Percentiles rank a stretch among this genome's conserved stretches.
phyloP scores from a whole-genome alignment of 129 eudicot species.

The Flaveria robusta region DNA sequence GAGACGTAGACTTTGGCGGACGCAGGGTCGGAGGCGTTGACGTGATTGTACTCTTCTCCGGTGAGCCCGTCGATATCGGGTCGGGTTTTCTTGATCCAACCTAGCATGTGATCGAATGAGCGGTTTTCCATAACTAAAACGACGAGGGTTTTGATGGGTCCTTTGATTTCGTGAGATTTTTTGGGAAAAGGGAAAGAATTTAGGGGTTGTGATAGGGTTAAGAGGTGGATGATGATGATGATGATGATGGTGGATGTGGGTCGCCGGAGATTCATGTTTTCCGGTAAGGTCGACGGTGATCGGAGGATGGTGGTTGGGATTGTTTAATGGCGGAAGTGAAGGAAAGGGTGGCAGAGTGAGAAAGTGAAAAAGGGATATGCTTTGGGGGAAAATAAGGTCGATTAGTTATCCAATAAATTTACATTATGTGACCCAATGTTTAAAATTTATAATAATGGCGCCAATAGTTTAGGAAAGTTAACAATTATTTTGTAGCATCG shows the following conservation, averaged over 20 bases:
- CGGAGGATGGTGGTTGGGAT: slow-evolving; percentile 21
- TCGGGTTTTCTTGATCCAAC: slow-evolving; percentile 80
- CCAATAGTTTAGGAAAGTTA: slow-evolving; percentile 1
- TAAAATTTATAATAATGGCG: not conserved
- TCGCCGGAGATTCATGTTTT: slow-evolving; percentile 51
- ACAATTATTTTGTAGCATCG: not conserved
- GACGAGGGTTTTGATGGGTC: slow-evolving; percentile 93
- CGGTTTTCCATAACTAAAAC: slow-evolving; percentile 93
- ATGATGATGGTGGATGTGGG: slow-evolving; percentile 1
- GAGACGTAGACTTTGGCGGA: slow-evolving; percentile 53
- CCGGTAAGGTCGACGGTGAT: too few relatives aligned
- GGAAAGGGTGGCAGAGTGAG: slow-evolving; percentile 10
- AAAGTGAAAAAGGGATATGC: not conserved
- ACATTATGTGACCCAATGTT: not conserved
- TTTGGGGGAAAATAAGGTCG: not conserved
- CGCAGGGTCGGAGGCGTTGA: slow-evolving; percentile 61
- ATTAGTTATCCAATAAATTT: not conserved
- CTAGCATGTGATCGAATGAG: slow-evolving; percentile 86
- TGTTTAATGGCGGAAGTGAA: not conserved
- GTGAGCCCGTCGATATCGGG: slow-evolving; percentile 84
- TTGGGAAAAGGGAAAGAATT: slow-evolving; percentile 41
- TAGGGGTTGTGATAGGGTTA: slow-evolving; percentile 31
- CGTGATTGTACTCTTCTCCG: slow-evolving; percentile 65
- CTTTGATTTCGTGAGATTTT: slow-evolving; percentile 44
- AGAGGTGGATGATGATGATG: slow-evolving; percentile 28